Evolutionary conservation across 257 asterid species (phyloP).

Genomic region (Lycium barbarum): DNA sequence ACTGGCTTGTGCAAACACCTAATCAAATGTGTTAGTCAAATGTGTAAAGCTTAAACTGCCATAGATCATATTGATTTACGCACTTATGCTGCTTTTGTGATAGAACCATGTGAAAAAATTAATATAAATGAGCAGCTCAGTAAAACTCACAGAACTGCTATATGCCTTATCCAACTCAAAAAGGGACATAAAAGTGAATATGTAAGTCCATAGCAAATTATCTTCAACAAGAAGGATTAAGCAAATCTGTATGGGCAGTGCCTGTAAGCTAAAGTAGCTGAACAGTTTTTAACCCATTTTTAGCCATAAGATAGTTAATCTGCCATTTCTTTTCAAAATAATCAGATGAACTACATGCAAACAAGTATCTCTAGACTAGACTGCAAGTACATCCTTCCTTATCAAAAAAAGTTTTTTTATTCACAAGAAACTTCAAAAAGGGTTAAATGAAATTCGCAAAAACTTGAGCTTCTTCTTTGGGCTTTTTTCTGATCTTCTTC

Average conservation of each 20-base stretch:
- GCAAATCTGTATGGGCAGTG: background rate
- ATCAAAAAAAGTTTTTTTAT: background rate
- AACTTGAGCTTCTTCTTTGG: too few relatives aligned
- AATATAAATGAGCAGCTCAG: background rate
- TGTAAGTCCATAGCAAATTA: background rate
- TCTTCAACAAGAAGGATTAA: background rate
- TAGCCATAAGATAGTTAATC: background rate
- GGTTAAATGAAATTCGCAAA: conserved; percentile 28
- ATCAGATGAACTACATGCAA: background rate
- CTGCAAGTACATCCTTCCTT: background rate
- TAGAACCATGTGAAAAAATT: background rate
- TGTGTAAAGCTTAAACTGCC: background rate
- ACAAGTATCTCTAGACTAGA: background rate
- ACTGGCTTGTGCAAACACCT: background rate
- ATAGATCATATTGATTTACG: background rate
- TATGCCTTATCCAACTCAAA: conserved; percentile 5
- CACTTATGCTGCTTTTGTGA: background rate
- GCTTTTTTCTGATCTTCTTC: conserved; percentile 67
- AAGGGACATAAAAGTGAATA: background rate
- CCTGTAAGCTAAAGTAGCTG: too few relatives aligned
- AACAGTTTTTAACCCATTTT: too few relatives aligned
- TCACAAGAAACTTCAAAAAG: background rate
- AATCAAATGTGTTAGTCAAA: background rate
- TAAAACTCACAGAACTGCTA: background rate
- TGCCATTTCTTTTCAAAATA: background rate